Percentiles rank a stretch among this genome's conserved stretches.
Evolutionary conservation across 2,329 filamentous ascomycete genomes (phyloP).

Genomic region (Ascochyta rabiei): DNA sequence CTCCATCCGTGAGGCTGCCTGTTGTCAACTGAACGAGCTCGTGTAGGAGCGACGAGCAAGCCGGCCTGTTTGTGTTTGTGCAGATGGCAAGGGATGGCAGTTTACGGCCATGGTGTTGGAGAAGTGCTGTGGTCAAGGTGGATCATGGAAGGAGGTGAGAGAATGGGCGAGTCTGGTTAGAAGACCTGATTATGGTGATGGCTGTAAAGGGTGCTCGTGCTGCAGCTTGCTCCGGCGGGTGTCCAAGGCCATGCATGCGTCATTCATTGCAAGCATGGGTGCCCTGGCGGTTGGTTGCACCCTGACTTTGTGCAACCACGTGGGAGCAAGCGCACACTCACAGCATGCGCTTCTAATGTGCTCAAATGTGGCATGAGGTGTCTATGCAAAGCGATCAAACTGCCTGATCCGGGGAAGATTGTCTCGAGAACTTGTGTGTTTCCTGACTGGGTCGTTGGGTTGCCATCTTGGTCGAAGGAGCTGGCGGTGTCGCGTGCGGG

Average conservation of each 20-base stretch:
- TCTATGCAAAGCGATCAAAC: not conserved
- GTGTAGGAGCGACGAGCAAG: not conserved
- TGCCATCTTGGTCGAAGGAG: not conserved
- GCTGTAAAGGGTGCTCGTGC: too few species aligned
- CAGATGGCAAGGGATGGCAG: too few species aligned
- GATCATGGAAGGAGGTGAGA: too few species aligned
- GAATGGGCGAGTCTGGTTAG: too few species aligned
- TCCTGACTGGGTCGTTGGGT: constrained; percentile 1
- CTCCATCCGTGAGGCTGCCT: not conserved
- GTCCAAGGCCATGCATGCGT: not conserved
- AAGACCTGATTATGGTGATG: too few species aligned
- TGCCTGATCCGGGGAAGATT: not conserved
- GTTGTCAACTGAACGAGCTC: too few species aligned
- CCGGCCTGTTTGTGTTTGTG: too few species aligned
- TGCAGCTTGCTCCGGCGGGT: not conserved
- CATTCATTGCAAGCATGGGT: constrained; percentile 3
- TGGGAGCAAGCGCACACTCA: not conserved
- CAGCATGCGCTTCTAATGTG: not conserved
- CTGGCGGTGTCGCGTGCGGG: constrained; percentile 19
- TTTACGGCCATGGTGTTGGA: too few species aligned
- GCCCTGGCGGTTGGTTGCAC: constrained; percentile 2
- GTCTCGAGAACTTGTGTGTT: not conserved
- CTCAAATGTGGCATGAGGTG: not conserved
- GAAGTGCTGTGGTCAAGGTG: too few species aligned
- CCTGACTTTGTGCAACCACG: not conserved